A percentile compares a stretch with the other conserved stretches of the same genome.
These are phyloP conservation scores for Santalum album DNA, from an alignment of 164 flowering plant species.

Conservation along the genomic window DNA sequence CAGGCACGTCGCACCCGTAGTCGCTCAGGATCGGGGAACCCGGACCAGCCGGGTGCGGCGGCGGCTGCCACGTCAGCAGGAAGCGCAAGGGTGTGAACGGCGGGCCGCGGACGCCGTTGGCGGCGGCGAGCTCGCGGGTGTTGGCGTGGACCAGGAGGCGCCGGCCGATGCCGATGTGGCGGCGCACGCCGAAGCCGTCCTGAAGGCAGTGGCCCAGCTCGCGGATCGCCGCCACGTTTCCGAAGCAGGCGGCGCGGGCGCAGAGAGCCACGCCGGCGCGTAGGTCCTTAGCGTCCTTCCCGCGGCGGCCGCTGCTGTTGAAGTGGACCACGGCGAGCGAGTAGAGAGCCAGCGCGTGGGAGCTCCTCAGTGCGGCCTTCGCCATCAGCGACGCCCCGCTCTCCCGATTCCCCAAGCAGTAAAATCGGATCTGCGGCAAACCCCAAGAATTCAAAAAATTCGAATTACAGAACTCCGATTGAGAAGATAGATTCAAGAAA, in stretches of 20 bases:
- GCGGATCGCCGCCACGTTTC: constrained; percentile 70
- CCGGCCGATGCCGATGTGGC: constrained; percentile 50
- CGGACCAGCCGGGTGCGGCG: too few relatives aligned
- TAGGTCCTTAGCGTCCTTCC: constrained; percentile 55
- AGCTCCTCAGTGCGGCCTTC: constrained; percentile 61
- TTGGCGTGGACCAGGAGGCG: constrained; percentile 58
- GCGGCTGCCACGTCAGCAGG: neutral
- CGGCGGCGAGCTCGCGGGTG: constrained; percentile 36
- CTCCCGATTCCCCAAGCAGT: constrained; percentile 51
- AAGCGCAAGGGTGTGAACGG: neutral
- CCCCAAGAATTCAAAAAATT: too few relatives aligned
- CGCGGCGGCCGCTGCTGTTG: constrained; percentile 80
- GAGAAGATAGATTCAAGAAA: too few relatives aligned
- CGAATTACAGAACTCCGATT: too few relatives aligned
- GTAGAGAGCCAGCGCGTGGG: constrained; percentile 67
- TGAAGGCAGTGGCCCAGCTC: constrained; percentile 83
- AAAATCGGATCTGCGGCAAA: constrained; percentile 67
- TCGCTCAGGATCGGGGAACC: too few relatives aligned
- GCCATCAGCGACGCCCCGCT: constrained; percentile 81
- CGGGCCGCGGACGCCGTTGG: neutral
- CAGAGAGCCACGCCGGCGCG: constrained; percentile 72
- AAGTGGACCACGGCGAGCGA: constrained; percentile 82
- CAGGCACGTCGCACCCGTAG: constrained; percentile 28
- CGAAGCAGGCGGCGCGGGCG: constrained; percentile 62
- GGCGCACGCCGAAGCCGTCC: constrained; percentile 71